Evolutionary conservation across 345 rosid species (phyloP), one percentile per base, ranked within the genome.

Genomic region (Acer campestre): DNA sequence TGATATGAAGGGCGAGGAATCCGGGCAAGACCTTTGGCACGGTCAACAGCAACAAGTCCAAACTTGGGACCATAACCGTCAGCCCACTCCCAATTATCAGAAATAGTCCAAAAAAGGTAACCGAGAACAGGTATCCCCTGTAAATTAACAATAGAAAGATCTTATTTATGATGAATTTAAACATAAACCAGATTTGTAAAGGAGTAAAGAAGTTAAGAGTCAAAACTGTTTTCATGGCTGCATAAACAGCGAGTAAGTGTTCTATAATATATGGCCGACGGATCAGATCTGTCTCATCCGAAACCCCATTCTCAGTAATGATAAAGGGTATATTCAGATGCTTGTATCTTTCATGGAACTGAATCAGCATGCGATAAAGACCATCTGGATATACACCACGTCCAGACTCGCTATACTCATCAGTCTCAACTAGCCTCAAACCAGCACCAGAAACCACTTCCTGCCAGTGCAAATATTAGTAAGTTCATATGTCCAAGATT

Each of bases 21-120:
- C 71, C 98, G 84, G 56, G 94, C 88, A 77, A 95, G 90, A 81
- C 71, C 42, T 78, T 93, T 91, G 75, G 89, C 82, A 68, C 98
- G 93, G 80, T 95, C 94, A 74, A 93, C 98, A 10, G 91, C 90
- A 23, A 92, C 97, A 61, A 95, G 93, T 74, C 98, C 98, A 82
- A 95, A 95, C 86, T 95, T 95, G 59, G 98, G 98, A 81, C 98
- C 98, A 80, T 95, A 95, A 40, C 98, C 98, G 86, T 95, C 97
- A 71, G 99, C 99, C 99, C 98, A 95, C 84, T 95, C 99, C 99
- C 99, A 95, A 75, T 95, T 95, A 82, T 93, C 99, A 20, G 99
- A 95, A 68, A 90, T 89, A 53, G 99, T 95, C 99, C 99, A 95
- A 81, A 95, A 95, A 17, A 93, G 59, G 86, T 93, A 93, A 81